Conservation (phyloP, 768 basidiomycete species). For the Boletellus sp. region DNA sequence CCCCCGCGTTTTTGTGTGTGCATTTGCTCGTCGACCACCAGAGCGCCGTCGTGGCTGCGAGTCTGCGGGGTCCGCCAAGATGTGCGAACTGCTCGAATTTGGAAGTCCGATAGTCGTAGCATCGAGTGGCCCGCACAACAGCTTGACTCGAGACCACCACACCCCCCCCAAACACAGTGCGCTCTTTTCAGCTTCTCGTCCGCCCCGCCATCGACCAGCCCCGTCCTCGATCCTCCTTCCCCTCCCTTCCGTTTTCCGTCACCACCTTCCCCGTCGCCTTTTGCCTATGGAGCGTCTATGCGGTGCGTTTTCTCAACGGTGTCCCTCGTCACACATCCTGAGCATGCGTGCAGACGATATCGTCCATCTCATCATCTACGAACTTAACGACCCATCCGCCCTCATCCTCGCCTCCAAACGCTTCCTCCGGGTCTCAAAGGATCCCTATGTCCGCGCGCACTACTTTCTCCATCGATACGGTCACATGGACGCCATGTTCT, state of each 20-base stretch:
- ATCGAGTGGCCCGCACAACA: constrained; percentile 29
- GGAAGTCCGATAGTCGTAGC: constrained; percentile 34
- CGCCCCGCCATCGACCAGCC: background rate
- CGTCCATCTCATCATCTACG: constrained; percentile 69
- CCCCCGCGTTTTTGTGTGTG: background rate
- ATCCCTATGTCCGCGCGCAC: constrained; percentile 71
- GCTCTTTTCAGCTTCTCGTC: constrained; percentile 7
- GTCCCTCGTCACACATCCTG: constrained; percentile 9
- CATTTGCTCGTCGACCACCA: background rate
- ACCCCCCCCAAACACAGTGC: constrained; percentile 32
- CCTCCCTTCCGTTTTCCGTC: background rate
- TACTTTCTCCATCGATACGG: constrained; percentile 79
- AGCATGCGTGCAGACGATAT: constrained; percentile 48
- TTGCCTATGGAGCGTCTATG: constrained; percentile 60
- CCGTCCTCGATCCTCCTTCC: constrained; percentile 3
- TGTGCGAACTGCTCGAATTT: constrained; percentile 31
- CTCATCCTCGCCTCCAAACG: constrained; percentile 58
- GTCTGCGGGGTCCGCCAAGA: constrained; percentile 31
- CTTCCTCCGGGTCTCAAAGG: constrained; percentile 58
- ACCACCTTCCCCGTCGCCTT: background rate
- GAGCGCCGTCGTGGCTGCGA: constrained; percentile 17
- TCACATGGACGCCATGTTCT: constrained; percentile 63
- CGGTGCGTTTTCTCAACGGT: constrained; percentile 42
- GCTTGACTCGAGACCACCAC: constrained; percentile 34
- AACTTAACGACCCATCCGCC: constrained; percentile 60